Evolutionary conservation across 2,329 filamentous ascomycete species (phyloP).

Genomic region (Malbranchea zuffiana): DNA sequence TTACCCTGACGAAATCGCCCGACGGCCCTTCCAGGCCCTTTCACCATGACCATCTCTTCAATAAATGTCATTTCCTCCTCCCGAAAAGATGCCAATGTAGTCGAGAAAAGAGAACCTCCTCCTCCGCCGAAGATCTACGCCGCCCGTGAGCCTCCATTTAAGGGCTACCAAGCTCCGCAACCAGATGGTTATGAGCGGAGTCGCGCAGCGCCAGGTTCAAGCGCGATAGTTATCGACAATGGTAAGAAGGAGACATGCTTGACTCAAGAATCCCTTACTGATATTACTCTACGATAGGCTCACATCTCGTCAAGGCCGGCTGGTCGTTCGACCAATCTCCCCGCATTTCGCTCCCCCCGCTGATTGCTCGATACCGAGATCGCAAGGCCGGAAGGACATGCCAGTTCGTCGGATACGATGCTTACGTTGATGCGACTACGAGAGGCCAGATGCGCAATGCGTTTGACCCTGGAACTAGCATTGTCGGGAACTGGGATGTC

Average conservation of each 20-base stretch:
- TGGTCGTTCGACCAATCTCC: constrained; percentile 90
- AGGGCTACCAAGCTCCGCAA: constrained; percentile 47
- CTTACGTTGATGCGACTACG: constrained; percentile 88
- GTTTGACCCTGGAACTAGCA: constrained; percentile 80
- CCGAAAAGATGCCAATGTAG: constrained; percentile 31
- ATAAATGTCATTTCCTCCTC: constrained; percentile 27
- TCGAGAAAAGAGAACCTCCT: constrained; percentile 42
- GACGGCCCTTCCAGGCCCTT: neutral
- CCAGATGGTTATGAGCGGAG: constrained; percentile 63
- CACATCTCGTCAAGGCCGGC: constrained; percentile 77
- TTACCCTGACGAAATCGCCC: neutral
- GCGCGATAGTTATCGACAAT: constrained; percentile 95
- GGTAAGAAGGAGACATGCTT: constrained; percentile 47
- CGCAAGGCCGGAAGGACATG: constrained; percentile 86
- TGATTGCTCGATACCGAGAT: constrained; percentile 91
- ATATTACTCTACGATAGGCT: constrained; percentile 46
- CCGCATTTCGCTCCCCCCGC: constrained; percentile 67
- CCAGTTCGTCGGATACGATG: constrained; percentile 82
- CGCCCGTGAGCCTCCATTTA: constrained; percentile 50
- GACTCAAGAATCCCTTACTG: neutral
- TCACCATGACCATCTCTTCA: constrained; percentile 36
- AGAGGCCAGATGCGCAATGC: constrained; percentile 80
- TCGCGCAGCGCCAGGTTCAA: constrained; percentile 45
- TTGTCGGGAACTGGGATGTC: constrained; percentile 95
- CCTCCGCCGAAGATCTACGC: constrained; percentile 44